Percentiles rank a stretch among this genome's conserved stretches.
Evolutionary conservation across 176 grass and related monocot species (phyloP).

Genomic region (Cenchrus americanus): DNA sequence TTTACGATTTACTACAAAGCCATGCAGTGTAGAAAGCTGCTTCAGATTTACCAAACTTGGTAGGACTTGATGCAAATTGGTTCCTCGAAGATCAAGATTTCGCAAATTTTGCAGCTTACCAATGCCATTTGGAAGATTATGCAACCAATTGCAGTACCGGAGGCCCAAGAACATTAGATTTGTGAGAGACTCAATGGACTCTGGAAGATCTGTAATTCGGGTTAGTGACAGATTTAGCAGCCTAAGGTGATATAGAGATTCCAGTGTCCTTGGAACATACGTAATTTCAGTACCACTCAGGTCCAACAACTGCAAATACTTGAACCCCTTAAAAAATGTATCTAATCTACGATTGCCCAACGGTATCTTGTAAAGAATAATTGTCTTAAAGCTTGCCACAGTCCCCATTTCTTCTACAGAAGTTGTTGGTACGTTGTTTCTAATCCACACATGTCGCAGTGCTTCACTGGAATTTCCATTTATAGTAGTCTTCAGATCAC

Average conservation of each 20-base stretch:
- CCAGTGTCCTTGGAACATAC: conserved; percentile 51
- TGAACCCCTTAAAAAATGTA: conserved; percentile 41
- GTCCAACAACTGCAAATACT: conserved; percentile 56
- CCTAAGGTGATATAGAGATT: conserved; percentile 59
- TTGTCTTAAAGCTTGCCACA: conserved; percentile 39
- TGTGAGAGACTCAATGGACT: conserved; percentile 51
- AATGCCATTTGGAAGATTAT: conserved; percentile 49
- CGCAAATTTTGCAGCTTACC: conserved; percentile 48
- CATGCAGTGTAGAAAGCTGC: conserved; percentile 46
- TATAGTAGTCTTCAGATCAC: not conserved
- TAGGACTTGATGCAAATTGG: conserved; percentile 50
- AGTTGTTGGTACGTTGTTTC: not conserved
- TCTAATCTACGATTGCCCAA: conserved; percentile 26
- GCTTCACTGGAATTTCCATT: conserved; percentile 4
- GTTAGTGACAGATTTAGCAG: conserved; percentile 68
- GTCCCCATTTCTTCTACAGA: conserved; percentile 25
- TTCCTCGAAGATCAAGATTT: conserved; percentile 62
- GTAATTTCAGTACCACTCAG: conserved; percentile 48
- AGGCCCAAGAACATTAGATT: conserved; percentile 65
- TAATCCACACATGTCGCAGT: conserved; percentile 49
- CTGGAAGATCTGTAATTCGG: conserved; percentile 58
- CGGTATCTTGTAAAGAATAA: conserved; percentile 54
- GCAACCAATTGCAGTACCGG: conserved; percentile 50
- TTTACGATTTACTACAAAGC: conserved; percentile 46
- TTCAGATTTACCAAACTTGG: conserved; percentile 51